Evolutionary conservation across 768 basidiomycete species (phyloP).

Genomic region (Tylopilus subfusipes): DNA sequence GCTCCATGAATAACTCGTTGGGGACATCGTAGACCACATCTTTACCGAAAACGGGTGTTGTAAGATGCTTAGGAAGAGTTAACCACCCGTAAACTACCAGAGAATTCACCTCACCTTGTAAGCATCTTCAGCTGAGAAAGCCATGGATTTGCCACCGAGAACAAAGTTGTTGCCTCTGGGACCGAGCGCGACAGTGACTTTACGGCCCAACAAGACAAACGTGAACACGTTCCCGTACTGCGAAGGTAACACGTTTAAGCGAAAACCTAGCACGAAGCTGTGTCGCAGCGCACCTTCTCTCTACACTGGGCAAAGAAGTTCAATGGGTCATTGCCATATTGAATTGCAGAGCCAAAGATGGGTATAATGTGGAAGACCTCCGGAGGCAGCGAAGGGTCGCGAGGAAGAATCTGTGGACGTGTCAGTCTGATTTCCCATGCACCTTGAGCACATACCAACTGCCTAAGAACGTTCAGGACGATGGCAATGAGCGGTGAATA

Average conservation of each 20-base stretch:
- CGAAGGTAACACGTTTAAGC: neutral
- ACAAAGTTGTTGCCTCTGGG: conserved; percentile 92
- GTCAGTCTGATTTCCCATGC: neutral
- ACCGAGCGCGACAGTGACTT: conserved; percentile 87
- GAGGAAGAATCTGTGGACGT: conserved; percentile 55
- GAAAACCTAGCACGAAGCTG: neutral
- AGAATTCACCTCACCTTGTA: conserved; percentile 64
- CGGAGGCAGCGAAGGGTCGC: conserved; percentile 73
- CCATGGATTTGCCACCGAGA: conserved; percentile 87
- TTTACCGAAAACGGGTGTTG: conserved; percentile 94
- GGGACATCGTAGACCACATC: conserved; percentile 98
- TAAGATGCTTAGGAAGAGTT: conserved; percentile 60
- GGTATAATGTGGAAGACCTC: conserved; percentile 93
- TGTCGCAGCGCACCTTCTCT: conserved; percentile 59
- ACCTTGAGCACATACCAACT: conserved; percentile 53
- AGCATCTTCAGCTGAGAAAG: conserved; percentile 94
- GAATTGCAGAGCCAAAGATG: conserved; percentile 81
- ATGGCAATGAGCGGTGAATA: conserved; percentile 69
- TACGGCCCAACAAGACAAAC: conserved; percentile 85
- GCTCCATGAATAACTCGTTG: conserved; percentile 96
- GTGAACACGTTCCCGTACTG: conserved; percentile 98
- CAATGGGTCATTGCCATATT: conserved; percentile 91
- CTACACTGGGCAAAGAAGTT: conserved; percentile 78
- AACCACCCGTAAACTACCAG: neutral
- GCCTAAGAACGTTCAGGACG: conserved; percentile 70